Base-by-base conservation (phyloP, 768 basidiomycete species). In the Phanerochaete sordida region DNA sequence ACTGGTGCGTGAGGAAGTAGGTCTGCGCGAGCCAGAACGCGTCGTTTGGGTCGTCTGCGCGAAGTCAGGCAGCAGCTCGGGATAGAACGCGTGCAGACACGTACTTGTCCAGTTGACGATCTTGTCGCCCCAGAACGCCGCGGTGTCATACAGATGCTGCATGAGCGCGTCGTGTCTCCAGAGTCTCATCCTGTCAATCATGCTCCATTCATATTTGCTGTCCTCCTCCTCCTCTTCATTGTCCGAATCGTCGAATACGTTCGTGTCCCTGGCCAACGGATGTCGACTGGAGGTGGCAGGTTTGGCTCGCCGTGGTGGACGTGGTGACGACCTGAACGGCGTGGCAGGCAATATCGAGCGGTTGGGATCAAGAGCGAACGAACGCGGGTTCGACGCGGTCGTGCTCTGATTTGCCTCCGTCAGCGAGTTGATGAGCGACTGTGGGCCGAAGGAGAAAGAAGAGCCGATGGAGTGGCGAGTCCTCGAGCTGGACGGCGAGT, bases 1-100 rank as follows among this genome's bases (percentile, higher is more conserved):
- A 98, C 62, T 97, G 93, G 66, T 95, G 88, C 2, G 90, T 95
- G 79, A 95, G 90, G 72, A 98, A 99, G 73, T 95, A 94, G 0
- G 91, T 93, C 72, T 99, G 97, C 2, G 97, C 95, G 23, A 99
- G 84, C 97, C 97, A 99, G 74, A 99, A 98, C 13, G 95, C 97
- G 73, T 99, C 97, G 70, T 98, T 97, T 30, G 95, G 89, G 68
- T 98, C 93, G 63, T 88, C 96, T 96, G 23, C 21, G 6, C 49
- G 46, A 19, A 58, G 46, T 58, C 19, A 46, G 43, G 21, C 13
- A 15, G 3, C 15, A 8, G 31, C 12, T 23, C 19, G 30, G 27
- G 47, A 33, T 47, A n/a, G 21, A 59, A 57, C 43, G 60, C 54
- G 58, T 62, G 43, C 57, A 30, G 46, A 26, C 23, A 75, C 73